Percentiles rank a stretch among this genome's conserved stretches.
phyloP scores from a whole-genome alignment of 768 basidiomycete genomes.

The Rhodosporidiobolus odoratus region DNA sequence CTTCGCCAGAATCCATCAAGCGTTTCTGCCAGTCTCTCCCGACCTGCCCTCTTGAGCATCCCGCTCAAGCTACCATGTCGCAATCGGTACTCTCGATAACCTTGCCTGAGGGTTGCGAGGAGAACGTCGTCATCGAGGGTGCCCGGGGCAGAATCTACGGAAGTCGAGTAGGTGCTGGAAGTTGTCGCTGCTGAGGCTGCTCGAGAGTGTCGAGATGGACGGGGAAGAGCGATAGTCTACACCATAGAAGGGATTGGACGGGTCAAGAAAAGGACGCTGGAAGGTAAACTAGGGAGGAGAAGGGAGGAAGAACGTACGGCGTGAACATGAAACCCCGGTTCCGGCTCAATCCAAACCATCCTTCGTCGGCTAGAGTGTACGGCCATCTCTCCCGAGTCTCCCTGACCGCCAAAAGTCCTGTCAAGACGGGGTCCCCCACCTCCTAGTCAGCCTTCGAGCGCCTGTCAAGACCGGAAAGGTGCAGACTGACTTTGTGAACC shows the following conservation, averaged over 20 bases:
- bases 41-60: neutral
- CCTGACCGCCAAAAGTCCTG: conserved; percentile 14
- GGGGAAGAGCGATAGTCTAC: conserved; percentile 22
- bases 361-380: conserved; percentile 16
- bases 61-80: neutral
- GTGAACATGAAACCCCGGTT: conserved; percentile 27
- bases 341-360: conserved; percentile 36
- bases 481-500: conserved; percentile 25
- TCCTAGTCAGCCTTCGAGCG: neutral
- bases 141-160: neutral
- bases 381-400: neutral
- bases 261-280: neutral
- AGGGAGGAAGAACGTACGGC: conserved; percentile 8
- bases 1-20: conserved; percentile 5
- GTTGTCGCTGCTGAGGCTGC: conserved; percentile 5
- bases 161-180: neutral
- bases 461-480: neutral
- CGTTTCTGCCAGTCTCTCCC: neutral
- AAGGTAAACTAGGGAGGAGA: neutral
- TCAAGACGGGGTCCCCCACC: neutral
- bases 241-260: neutral
- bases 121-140: conserved; percentile 25
- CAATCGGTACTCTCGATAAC: conserved; percentile 16
- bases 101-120: neutral
- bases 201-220: neutral